Percentiles rank a stretch among this genome's conserved stretches.
phyloP scores from a whole-genome alignment of 176 grass and related monocot species.

The Rhynchospora breviuscula region DNA sequence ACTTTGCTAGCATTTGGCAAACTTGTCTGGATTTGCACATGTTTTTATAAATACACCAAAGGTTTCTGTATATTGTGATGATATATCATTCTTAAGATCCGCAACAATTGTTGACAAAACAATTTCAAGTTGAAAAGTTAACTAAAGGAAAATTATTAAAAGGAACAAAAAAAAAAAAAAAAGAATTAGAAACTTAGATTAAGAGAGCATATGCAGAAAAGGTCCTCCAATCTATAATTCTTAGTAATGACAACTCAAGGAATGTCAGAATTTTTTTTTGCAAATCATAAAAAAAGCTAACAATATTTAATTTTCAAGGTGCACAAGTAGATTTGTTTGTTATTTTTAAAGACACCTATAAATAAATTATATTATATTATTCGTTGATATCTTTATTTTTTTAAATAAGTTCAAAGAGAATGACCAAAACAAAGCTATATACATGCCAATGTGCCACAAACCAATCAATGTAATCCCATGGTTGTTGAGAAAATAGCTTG shows the following conservation, averaged over 20 bases:
- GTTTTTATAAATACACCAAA: too few relatives aligned
- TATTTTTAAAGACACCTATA: background rate
- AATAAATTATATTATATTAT: background rate
- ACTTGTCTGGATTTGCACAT: too few relatives aligned
- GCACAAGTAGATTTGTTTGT: background rate
- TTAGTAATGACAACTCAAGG: background rate
- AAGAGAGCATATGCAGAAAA: too few relatives aligned
- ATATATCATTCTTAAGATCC: too few relatives aligned
- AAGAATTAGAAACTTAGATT: too few relatives aligned
- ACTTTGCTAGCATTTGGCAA: too few relatives aligned
- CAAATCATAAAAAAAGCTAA: background rate
- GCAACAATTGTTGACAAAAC: too few relatives aligned
- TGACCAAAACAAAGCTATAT: background rate
- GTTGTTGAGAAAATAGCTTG: conserved; percentile 53
- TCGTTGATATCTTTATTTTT: background rate
- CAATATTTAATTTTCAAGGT: background rate
- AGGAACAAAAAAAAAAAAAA: too few relatives aligned
- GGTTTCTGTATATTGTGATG: too few relatives aligned
- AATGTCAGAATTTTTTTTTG: background rate
- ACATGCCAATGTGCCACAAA: conserved; percentile 43
- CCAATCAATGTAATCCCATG: conserved; percentile 59
- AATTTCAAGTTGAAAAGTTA: too few relatives aligned
- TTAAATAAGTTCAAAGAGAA: background rate
- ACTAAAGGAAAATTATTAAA: too few relatives aligned
- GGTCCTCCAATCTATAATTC: background rate